These are phyloP conservation scores for Penicillium sp. DNA, from an alignment of 2,329 filamentous ascomycete genomes.

Conservation along the genomic window DNA sequence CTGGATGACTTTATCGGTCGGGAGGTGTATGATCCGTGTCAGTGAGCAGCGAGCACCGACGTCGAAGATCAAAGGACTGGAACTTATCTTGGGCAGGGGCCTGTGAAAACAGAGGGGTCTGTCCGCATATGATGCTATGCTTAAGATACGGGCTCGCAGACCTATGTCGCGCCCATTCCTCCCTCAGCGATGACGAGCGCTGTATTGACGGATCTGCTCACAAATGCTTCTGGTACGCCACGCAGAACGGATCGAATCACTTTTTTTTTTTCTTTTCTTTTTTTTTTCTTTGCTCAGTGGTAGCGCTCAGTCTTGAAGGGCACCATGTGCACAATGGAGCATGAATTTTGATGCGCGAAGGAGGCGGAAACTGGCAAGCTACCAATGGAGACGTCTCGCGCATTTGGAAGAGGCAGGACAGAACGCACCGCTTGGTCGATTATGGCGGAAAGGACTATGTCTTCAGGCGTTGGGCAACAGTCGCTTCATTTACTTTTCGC, in stretches of 20 bases:
- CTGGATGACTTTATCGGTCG: background rate
- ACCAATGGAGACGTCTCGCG: background rate
- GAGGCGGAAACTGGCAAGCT: background rate
- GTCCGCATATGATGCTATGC: background rate
- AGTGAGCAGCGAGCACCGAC: background rate
- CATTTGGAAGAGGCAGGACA: background rate
- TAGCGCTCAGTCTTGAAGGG: background rate
- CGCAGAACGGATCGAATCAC: background rate
- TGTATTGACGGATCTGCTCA: background rate
- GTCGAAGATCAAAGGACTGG: background rate
- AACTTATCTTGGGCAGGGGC: background rate
- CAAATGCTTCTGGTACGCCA: background rate
- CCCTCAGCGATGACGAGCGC: background rate
- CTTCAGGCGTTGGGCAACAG: background rate
- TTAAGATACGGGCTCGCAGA: background rate
- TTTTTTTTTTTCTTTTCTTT: too few relatives aligned
- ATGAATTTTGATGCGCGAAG: background rate
- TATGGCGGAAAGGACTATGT: background rate
- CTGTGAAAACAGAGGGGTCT: background rate
- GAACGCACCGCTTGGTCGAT: background rate
- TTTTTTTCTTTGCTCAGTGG: background rate
- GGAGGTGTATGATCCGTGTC: background rate
- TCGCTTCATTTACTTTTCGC: background rate
- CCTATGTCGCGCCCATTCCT: background rate
- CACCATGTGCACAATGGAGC: background rate